These are phyloP conservation scores for Pholiota molesta DNA, from an alignment of 768 basidiomycete genomes.

Conservation along the genomic window DNA sequence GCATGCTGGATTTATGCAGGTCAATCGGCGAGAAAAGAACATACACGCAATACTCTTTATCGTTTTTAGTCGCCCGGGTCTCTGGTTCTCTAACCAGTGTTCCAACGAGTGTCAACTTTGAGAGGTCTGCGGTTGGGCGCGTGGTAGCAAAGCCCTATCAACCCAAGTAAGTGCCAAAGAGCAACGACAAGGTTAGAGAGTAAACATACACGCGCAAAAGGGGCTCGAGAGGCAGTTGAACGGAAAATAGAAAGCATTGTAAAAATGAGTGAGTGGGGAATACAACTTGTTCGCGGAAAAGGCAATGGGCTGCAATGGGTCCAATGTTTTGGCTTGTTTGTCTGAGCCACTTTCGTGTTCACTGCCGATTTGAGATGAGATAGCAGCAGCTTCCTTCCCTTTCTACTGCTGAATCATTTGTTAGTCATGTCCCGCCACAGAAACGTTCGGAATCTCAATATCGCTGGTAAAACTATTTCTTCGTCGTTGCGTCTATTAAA, in stretches of 20 bases:
- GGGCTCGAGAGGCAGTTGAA: conserved; percentile 26
- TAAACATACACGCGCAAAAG: conserved; percentile 50
- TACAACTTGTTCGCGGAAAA: conserved; percentile 21
- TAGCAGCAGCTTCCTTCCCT: conserved; percentile 1
- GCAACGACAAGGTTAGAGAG: background rate
- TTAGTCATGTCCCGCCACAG: conserved; percentile 88
- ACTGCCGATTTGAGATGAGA: conserved; percentile 3
- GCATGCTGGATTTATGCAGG: background rate
- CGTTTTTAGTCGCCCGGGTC: conserved; percentile 63
- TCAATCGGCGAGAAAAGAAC: conserved; percentile 27
- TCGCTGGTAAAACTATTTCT: conserved; percentile 51
- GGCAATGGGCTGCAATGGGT: background rate
- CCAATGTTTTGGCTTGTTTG: conserved; percentile 21
- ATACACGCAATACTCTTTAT: conserved; percentile 79
- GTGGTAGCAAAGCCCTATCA: conserved; percentile 68
- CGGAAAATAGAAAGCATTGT: background rate
- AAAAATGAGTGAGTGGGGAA: conserved; percentile 41
- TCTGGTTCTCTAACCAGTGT: conserved; percentile 75
- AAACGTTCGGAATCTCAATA: conserved; percentile 82
- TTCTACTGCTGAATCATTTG: background rate
- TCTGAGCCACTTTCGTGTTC: conserved; percentile 4
- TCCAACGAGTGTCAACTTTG: conserved; percentile 80
- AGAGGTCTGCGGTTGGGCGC: conserved; percentile 59
- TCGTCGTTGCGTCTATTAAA: background rate
- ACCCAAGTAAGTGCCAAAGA: background rate